Percentiles rank a stretch among this genome's conserved stretches.
These are phyloP conservation scores for Dioscorea alata DNA, from an alignment of 106 monocot species.

Conservation along the genomic window DNA sequence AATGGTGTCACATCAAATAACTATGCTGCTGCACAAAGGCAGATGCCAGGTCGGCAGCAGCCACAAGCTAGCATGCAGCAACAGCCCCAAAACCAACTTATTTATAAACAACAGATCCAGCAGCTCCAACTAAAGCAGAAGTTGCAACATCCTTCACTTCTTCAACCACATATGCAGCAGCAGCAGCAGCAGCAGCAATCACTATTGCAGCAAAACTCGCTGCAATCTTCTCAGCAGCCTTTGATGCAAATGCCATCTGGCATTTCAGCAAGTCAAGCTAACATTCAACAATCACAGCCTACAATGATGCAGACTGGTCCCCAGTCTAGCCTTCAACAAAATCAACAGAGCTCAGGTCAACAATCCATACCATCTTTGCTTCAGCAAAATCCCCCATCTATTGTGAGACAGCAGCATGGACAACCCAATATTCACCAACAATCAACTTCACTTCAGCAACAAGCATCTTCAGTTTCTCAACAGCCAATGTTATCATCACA, in stretches of 20 bases:
- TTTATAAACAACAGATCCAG: conserved; percentile 54
- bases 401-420: conserved; percentile 45
- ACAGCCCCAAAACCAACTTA: conserved; percentile 40
- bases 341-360: conserved; percentile 52
- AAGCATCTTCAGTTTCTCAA: conserved; percentile 33
- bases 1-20: conserved; percentile 35
- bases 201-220: too few species aligned
- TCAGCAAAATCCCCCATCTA: conserved; percentile 43
- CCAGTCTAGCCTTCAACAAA: conserved; percentile 47
- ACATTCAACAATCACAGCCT: conserved; percentile 45
- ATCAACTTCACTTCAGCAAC: conserved; percentile 40
- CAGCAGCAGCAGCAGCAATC: conserved; percentile 35
- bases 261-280: conserved; percentile 38
- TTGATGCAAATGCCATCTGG: conserved; percentile 54
- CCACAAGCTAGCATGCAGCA: conserved; percentile 27
- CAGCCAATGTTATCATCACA: conserved; percentile 36
- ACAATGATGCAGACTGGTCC: conserved; percentile 35
- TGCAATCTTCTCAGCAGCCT: conserved; percentile 45
- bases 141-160: conserved; percentile 31
- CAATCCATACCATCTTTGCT: conserved; percentile 41
- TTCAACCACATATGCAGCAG: conserved; percentile 48
- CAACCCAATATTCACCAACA: conserved; percentile 47
- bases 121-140: conserved; percentile 50
- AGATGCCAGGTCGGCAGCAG: conserved; percentile 40
- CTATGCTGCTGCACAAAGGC: conserved; percentile 63